Conservation (phyloP, 78 protist species). For the Guillardia theta region DNA sequence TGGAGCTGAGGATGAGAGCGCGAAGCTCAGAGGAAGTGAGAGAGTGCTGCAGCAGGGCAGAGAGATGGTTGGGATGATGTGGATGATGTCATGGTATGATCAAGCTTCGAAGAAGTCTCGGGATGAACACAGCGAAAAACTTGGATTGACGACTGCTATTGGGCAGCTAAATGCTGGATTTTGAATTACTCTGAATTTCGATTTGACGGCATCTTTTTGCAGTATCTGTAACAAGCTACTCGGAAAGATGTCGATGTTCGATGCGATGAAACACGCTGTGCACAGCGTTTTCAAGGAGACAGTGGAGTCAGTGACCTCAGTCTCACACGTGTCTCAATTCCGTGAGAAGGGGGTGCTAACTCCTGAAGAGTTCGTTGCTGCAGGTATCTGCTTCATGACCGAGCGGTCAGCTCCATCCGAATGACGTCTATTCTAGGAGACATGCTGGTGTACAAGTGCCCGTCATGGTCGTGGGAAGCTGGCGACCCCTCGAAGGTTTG, state of each 20-base stretch:
- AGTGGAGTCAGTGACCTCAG: background rate
- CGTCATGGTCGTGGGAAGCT: conserved; percentile 26
- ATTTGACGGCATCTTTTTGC: no score
- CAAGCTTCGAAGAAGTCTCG: no score
- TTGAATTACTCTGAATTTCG: no score
- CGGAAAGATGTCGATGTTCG: background rate
- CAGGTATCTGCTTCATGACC: background rate
- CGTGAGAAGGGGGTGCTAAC: conserved; percentile 19
- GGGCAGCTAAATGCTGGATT: no score
- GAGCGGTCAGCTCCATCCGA: background rate
- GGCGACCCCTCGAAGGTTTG: background rate
- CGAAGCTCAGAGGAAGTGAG: no score
- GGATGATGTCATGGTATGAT: no score
- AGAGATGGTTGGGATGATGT: no score
- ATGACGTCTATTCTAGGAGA: background rate
- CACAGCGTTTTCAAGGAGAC: background rate
- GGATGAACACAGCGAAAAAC: no score
- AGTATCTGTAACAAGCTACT: no score
- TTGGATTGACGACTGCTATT: no score
- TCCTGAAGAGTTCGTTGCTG: background rate
- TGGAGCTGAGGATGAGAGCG: no score
- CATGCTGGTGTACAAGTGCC: background rate
- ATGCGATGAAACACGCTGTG: background rate
- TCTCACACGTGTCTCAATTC: conserved; percentile 2
- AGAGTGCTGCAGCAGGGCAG: no score